phyloP scores from a whole-genome alignment of 768 basidiomycete species.

The Porpolomopsis calyptriformis region DNA sequence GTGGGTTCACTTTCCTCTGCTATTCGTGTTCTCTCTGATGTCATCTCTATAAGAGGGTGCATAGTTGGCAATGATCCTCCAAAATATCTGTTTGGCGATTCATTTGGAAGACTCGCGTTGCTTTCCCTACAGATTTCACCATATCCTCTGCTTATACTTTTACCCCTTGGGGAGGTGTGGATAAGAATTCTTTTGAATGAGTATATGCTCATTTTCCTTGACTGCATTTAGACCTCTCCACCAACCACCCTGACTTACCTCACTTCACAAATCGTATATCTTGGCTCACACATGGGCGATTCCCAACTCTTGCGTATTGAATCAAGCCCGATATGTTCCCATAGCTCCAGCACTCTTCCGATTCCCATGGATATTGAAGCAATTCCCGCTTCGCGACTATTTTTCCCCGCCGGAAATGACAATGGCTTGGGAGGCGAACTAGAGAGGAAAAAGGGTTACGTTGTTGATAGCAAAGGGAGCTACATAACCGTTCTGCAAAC shows the following conservation, averaged over 20 bases:
- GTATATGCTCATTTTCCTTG: background rate
- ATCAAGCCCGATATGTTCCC: conserved; percentile 30
- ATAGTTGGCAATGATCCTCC: conserved; percentile 34
- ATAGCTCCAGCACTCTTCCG: conserved; percentile 35
- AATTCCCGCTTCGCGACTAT: conserved; percentile 25
- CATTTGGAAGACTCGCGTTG: conserved; percentile 58
- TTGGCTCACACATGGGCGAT: conserved; percentile 77
- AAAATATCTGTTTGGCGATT: conserved; percentile 56
- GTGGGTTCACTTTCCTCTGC: conserved; percentile 30
- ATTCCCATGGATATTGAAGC: conserved; percentile 41
- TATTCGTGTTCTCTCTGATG: background rate
- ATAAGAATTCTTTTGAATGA: background rate
- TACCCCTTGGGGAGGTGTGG: conserved; percentile 66
- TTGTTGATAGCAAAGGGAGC: conserved; percentile 44
- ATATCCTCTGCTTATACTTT: conserved; percentile 35
- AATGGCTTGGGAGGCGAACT: conserved; percentile 16
- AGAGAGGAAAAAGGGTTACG: conserved; percentile 25
- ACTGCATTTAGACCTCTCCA: conserved; percentile 46
- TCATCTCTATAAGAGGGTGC: conserved; percentile 35
- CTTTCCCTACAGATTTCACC: conserved; percentile 42
- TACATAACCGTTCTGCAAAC: conserved; percentile 52
- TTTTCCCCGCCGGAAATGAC: conserved; percentile 29
- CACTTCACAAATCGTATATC: conserved; percentile 54
- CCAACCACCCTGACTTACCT: conserved; percentile 65
- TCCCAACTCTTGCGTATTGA: conserved; percentile 65